Base-by-base conservation (phyloP, 345 rosid species). In the Eucalyptus pauciflora region DNA sequence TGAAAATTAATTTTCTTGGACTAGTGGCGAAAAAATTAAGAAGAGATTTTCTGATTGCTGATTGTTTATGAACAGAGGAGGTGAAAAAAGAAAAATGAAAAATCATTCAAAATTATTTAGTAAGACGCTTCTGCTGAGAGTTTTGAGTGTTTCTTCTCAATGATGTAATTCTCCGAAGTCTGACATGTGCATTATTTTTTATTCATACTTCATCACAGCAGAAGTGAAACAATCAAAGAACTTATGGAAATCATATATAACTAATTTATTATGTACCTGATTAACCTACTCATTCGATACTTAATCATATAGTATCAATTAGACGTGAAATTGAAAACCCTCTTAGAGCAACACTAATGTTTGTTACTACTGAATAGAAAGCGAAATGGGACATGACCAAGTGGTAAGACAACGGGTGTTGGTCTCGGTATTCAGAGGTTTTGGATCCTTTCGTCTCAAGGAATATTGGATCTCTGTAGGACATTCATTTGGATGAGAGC, bases 91-190 rank as follows among this genome's bases (percentile, higher is more conserved):
- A 27, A 27, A 60, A 27, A 60, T n/a, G 67, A 60, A 60, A 27
- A 60, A 12, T 5, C 67, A 60, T 60, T 60, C 67, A 60, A 60
- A 60, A 31, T 0, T 27, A 27, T 60, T 27, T 60, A 27, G 67
- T 15, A 60, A 60, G 14, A 60, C 67, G 16, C 81, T 37, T 71
- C 81, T 37, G 46, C 46, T 37, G 25, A 71, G 81, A 71, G 31
- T 10, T 13, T 76, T 52, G 89, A 88, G 89, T 62, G 87, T 33
- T 67, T 52, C 85, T 89, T 91, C 91, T 89, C 92, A 88, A 60
- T 41, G 33, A 88, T 90, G 50, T 58, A 80, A 88, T 85, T 81
- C 91, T 89, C 90, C 83, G 91, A 89, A 91, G 92, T 89, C 92
- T 91, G 91, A 88, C 91, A 88, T 89, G 92, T 89, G 92, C 88